Evolutionary conservation across 441 rosid species (phyloP).

Genomic region (Jatropha multifida): DNA sequence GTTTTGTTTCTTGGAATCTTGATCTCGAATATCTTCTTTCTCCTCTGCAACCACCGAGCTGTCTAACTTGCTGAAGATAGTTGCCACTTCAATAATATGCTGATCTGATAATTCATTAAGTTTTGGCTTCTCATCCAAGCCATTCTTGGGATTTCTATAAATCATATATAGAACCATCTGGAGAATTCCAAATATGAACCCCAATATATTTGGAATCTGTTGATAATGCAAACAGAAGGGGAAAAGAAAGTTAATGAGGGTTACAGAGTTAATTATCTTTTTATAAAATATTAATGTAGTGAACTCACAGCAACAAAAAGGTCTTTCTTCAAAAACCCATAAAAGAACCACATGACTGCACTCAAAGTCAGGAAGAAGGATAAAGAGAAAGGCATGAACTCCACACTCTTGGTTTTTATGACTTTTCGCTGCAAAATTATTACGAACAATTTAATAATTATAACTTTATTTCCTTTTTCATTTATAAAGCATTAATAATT

Average conservation of each 20-base stretch:
- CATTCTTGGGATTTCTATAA: slow-evolving; percentile 52
- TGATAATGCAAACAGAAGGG: neutral
- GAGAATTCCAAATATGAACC: slow-evolving; percentile 66
- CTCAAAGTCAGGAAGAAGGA: slow-evolving; percentile 74
- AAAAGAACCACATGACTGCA: slow-evolving; percentile 84
- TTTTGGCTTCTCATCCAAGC: slow-evolving; percentile 39
- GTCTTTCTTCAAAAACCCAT: slow-evolving; percentile 64
- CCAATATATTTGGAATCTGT: slow-evolving; percentile 81
- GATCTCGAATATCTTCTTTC: neutral
- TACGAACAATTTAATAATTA: neutral
- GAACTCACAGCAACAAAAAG: slow-evolving; percentile 59
- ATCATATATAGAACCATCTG: slow-evolving; percentile 77
- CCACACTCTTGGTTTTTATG: slow-evolving; percentile 73
- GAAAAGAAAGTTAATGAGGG: neutral
- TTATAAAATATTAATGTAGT: neutral
- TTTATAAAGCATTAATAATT: too few relatives aligned
- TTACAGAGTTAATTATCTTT: neutral
- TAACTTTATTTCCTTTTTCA: too few relatives aligned
- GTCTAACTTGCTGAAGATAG: slow-evolving; percentile 34
- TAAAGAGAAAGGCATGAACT: slow-evolving; percentile 74
- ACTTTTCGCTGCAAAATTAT: slow-evolving; percentile 58
- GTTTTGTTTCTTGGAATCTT: neutral
- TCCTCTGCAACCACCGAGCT: slow-evolving; percentile 30
- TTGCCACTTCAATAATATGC: slow-evolving; percentile 43
- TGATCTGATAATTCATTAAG: slow-evolving; percentile 46